These are phyloP conservation scores for Gastrolobium villosum DNA, from an alignment of 306 rosid species.

Conservation along the genomic window DNA sequence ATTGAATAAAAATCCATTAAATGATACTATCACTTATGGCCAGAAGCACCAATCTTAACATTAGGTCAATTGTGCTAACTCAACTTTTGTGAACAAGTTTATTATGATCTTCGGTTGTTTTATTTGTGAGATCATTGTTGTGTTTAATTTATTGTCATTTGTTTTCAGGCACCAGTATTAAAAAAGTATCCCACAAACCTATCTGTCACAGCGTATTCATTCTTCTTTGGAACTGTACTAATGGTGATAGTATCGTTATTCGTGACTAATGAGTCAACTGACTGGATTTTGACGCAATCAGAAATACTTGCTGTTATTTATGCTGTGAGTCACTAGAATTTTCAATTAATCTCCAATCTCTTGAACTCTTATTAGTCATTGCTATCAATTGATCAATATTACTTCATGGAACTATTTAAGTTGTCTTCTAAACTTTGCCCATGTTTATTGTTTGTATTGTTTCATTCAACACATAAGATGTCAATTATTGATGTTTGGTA, in stretches of 20 bases:
- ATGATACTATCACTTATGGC: conserved; percentile 6
- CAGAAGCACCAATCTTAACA: conserved; percentile 1
- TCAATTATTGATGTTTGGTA: neutral
- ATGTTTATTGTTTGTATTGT: conserved; percentile 18
- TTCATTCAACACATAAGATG: conserved; percentile 3
- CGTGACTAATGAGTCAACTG: conserved; percentile 57
- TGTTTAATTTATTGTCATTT: conserved; percentile 30
- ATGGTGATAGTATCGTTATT: conserved; percentile 73
- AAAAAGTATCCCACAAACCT: conserved; percentile 81
- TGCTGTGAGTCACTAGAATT: conserved; percentile 70
- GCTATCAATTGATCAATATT: conserved; percentile 2
- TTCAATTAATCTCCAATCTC: conserved; percentile 24
- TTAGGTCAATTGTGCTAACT: conserved; percentile 18
- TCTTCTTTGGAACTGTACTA: conserved; percentile 70
- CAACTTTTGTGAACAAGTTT: conserved; percentile 25
- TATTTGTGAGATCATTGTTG: conserved; percentile 27
- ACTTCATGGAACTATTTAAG: neutral
- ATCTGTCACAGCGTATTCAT: conserved; percentile 85
- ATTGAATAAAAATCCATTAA: neutral
- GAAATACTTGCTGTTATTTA: conserved; percentile 83
- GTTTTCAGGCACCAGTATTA: conserved; percentile 81
- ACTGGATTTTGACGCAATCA: conserved; percentile 82
- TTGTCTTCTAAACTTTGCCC: conserved; percentile 5
- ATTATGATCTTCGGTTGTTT: conserved; percentile 19
- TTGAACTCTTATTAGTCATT: conserved; percentile 14